A percentile compares a stretch with the other conserved stretches of the same genome.
These are phyloP conservation scores for Eragrostis tef DNA, from an alignment of 202 grass and related monocot species.

Conservation along the genomic window DNA sequence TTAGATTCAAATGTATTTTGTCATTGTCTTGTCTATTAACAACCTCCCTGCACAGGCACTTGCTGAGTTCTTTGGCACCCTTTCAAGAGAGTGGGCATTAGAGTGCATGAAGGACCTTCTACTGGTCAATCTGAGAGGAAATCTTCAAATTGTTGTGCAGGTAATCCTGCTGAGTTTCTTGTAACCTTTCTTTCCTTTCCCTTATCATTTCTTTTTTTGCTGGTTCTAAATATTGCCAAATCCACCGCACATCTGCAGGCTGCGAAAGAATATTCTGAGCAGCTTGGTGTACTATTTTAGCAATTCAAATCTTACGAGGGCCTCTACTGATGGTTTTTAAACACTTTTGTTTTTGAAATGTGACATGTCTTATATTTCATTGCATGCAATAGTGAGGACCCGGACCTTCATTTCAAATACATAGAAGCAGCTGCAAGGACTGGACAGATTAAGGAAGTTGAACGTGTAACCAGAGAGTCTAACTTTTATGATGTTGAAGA, in stretches of 20 bases:
- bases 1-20: constrained; percentile 1
- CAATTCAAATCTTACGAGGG: constrained; percentile 97
- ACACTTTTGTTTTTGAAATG: constrained; percentile 16
- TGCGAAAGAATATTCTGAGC: constrained; percentile 91
- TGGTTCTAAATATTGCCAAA: constrained; percentile 30
- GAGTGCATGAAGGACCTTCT: constrained; percentile 99
- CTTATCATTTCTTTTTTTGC: background rate
- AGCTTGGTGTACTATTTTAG: constrained; percentile 83
- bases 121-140: constrained; percentile 87
- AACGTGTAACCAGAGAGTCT: constrained; percentile 95
- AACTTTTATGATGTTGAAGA: constrained; percentile 99
- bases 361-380: constrained; percentile 36
- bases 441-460: constrained; percentile 98
- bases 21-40: constrained; percentile 24
- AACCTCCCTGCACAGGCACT: constrained; percentile 62
- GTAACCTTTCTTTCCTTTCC: constrained; percentile 13
- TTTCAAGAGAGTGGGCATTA: constrained; percentile 88
- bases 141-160: constrained; percentile 98
- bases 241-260: constrained; percentile 52
- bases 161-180: constrained; percentile 45
- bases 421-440: constrained; percentile 97
- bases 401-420: constrained; percentile 97
- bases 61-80: constrained; percentile 95
- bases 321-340: constrained; percentile 50
- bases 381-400: constrained; percentile 75